Conservation (phyloP, 1,284 basidiomycete genomes). For the Puccinia triticina region DNA sequence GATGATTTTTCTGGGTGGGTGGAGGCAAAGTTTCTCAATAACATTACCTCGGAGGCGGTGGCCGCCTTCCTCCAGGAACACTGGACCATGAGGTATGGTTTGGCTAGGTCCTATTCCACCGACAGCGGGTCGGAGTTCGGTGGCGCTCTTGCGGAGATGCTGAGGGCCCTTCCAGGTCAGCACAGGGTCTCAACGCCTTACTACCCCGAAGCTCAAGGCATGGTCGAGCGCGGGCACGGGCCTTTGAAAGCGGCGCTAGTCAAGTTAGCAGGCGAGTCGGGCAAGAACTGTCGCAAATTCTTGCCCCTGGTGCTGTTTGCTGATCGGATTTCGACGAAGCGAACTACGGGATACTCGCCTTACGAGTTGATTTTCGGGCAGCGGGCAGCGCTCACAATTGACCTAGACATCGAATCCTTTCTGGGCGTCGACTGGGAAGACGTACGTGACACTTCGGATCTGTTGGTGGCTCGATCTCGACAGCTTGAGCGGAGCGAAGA, state of each 20-base stretch:
- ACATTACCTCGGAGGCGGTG: constrained; percentile 1
- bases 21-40: constrained; percentile 21
- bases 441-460: neutral
- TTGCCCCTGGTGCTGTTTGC: neutral
- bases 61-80: neutral
- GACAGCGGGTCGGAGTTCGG: constrained; percentile 7
- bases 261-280: neutral
- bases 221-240: constrained; percentile 26
- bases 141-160: neutral
- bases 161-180: neutral
- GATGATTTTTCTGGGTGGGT: constrained; percentile 50
- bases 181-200: neutral
- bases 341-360: neutral
- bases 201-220: constrained; percentile 20
- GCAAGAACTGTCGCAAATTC: neutral
- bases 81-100: constrained; percentile 33
- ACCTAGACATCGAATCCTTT: neutral
- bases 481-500: neutral
- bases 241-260: constrained; percentile 4
- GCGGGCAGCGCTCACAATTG: neutral
- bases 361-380: constrained; percentile 22
- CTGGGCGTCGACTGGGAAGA: neutral
- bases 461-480: neutral
- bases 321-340: constrained; percentile 4
- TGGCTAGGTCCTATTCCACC: neutral